These are phyloP conservation scores for Helianthus tuberosus DNA, from an alignment of 129 eudicot genomes.

Conservation along the genomic window DNA sequence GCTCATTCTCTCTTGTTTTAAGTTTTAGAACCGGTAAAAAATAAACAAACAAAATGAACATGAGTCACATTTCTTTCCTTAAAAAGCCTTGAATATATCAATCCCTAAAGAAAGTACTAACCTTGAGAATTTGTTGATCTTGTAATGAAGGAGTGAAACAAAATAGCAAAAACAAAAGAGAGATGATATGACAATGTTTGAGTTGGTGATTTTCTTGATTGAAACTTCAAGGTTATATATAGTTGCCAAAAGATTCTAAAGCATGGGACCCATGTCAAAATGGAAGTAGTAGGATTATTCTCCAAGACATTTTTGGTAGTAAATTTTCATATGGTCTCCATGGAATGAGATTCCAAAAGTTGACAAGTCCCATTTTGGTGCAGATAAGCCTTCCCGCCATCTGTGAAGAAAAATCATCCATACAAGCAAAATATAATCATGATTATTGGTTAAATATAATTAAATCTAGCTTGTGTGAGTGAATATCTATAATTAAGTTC, in stretches of 20 bases:
- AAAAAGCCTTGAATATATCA: not conserved
- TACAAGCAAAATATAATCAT: conserved; percentile 7
- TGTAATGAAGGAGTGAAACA: conserved; percentile 21
- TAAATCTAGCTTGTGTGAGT: not conserved
- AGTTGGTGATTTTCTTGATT: conserved; percentile 54
- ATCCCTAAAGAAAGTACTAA: conserved; percentile 34
- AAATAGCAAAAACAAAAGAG: conserved; percentile 28
- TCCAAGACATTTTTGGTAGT: conserved; percentile 28
- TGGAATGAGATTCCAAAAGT: conserved; percentile 57
- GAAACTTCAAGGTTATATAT: conserved; percentile 54
- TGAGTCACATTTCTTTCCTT: conserved; percentile 4
- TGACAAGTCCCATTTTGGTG: conserved; percentile 22
- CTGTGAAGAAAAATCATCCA: not conserved
- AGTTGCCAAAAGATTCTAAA: conserved; percentile 44
- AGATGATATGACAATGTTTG: conserved; percentile 30
- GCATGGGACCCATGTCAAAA: conserved; percentile 44
- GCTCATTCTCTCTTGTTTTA: conserved; percentile 53
- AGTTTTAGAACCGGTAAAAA: conserved; percentile 32
- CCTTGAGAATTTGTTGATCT: conserved; percentile 32
- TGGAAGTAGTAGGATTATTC: conserved; percentile 8
- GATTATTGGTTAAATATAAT: not conserved
- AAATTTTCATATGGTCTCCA: conserved; percentile 38
- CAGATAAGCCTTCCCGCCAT: conserved; percentile 24
- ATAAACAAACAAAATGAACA: not conserved
- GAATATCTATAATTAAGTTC: not conserved